These are phyloP conservation scores for Fraxinus nigra DNA, from an alignment of 305 asterid genomes.

Conservation along the genomic window DNA sequence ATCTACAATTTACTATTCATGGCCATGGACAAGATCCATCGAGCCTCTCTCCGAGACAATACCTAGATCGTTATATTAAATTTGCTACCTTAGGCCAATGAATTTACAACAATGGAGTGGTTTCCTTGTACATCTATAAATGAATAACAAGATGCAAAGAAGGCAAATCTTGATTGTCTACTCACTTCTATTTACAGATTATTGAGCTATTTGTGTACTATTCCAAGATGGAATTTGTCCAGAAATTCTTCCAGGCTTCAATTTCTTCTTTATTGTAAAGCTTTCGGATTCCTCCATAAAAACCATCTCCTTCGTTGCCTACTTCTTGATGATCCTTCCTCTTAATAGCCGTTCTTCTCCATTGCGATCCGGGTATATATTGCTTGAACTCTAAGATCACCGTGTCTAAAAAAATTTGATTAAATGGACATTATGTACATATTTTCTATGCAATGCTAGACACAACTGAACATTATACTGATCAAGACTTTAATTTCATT, in stretches of 20 bases:
- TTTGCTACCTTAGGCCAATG: not conserved
- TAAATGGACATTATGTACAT: not conserved
- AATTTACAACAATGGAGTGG: not conserved
- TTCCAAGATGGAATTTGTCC: slow-evolving; percentile 54
- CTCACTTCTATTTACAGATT: slow-evolving; percentile 26
- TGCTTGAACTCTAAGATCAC: slow-evolving; percentile 85
- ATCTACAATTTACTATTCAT: not conserved
- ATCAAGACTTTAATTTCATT: not conserved
- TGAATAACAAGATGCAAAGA: slow-evolving; percentile 26
- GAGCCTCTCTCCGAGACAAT: not conserved
- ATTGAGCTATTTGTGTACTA: slow-evolving; percentile 21
- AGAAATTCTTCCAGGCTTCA: slow-evolving; percentile 57
- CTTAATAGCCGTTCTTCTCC: slow-evolving; percentile 54
- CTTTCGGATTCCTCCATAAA: slow-evolving; percentile 84
- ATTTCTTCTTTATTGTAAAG: slow-evolving; percentile 55
- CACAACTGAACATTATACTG: not conserved
- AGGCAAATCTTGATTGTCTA: slow-evolving; percentile 22
- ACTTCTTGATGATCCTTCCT: slow-evolving; percentile 62
- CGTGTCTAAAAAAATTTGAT: slow-evolving; percentile 32
- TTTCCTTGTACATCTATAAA: not conserved
- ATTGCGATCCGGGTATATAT: slow-evolving; percentile 50
- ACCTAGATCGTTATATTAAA: not conserved
- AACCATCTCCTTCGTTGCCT: slow-evolving; percentile 69
- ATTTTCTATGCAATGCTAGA: not conserved
- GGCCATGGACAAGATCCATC: not conserved